Conservation (phyloP, 2,329 filamentous ascomycete species). For the Colletotrichum phormii region DNA sequence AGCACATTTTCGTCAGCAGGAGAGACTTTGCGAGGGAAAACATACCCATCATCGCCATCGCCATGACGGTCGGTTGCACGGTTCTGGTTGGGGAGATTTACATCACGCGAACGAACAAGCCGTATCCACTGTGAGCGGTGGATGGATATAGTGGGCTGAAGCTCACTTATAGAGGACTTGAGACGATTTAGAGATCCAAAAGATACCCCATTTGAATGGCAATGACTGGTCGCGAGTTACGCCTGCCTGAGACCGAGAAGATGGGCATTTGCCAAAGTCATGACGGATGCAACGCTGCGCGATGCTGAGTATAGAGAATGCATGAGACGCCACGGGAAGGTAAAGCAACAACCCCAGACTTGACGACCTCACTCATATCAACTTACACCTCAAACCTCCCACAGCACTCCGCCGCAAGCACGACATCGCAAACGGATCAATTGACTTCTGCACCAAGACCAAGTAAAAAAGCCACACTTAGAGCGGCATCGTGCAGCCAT, state of each 20-base stretch:
- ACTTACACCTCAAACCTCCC: too few species aligned
- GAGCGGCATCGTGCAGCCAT: background rate
- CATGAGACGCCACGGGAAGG: too few species aligned
- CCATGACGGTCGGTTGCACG: constrained; percentile 73
- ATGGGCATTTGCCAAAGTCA: background rate
- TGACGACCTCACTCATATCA: background rate
- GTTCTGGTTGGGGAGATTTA: constrained; percentile 75
- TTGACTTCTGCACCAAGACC: background rate
- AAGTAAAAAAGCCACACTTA: background rate
- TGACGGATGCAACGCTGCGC: background rate
- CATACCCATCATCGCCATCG: constrained; percentile 75
- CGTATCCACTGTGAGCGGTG: constrained; percentile 44
- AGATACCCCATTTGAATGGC: background rate
- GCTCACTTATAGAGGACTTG: background rate
- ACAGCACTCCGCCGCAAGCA: background rate
- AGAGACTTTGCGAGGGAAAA: constrained; percentile 77
- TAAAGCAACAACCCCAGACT: too few species aligned
- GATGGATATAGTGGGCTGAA: background rate
- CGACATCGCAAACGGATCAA: background rate
- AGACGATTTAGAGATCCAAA: background rate
- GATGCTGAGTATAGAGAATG: background rate
- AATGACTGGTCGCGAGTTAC: background rate
- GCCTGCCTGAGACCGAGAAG: background rate
- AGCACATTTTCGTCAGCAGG: constrained; percentile 73
- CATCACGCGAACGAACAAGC: constrained; percentile 57